A percentile compares a stretch with the other conserved stretches of the same genome.
These are phyloP conservation scores for Scortechinia acanthostroma DNA, from an alignment of 2,329 filamentous ascomycete genomes.

Conservation along the genomic window DNA sequence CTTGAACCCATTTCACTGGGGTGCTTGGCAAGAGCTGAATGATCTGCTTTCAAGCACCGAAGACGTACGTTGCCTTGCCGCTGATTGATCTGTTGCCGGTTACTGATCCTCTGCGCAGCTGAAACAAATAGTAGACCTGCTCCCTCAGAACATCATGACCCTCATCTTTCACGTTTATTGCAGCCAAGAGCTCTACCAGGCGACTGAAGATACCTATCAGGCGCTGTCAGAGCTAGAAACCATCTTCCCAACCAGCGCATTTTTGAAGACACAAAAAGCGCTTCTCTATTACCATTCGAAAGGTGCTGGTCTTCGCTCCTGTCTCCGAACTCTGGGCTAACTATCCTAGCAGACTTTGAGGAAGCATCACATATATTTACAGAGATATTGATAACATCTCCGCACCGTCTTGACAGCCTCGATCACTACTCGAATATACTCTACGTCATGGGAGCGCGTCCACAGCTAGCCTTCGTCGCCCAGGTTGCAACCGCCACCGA, in stretches of 20 bases:
- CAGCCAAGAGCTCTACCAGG: slow-evolving; percentile 64
- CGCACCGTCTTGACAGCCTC: slow-evolving; percentile 55
- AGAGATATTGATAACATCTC: slow-evolving; percentile 53
- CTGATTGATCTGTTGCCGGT: background rate
- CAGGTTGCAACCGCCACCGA: slow-evolving; percentile 64
- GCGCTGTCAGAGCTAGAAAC: slow-evolving; percentile 49
- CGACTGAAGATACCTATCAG: slow-evolving; percentile 47
- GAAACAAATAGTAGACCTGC: slow-evolving; percentile 39
- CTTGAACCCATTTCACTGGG: slow-evolving; percentile 66
- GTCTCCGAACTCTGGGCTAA: too few species aligned
- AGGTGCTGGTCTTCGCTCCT: background rate
- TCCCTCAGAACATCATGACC: slow-evolving; percentile 64
- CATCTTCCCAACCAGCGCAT: slow-evolving; percentile 61
- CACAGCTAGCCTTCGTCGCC: slow-evolving; percentile 64
- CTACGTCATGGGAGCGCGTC: slow-evolving; percentile 62
- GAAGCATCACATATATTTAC: slow-evolving; percentile 37
- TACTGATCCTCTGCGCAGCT: slow-evolving; percentile 28
- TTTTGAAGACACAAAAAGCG: slow-evolving; percentile 63
- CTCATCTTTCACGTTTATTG: slow-evolving; percentile 65
- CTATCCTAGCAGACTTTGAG: slow-evolving; percentile 31
- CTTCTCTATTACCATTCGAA: slow-evolving; percentile 65
- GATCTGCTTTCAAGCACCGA: slow-evolving; percentile 52
- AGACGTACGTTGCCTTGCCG: slow-evolving; percentile 36
- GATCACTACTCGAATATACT: slow-evolving; percentile 72
- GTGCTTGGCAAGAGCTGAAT: slow-evolving; percentile 67